These are phyloP conservation scores for Cystofilobasidium macerans DNA, from an alignment of 768 basidiomycete species.

Conservation along the genomic window DNA sequence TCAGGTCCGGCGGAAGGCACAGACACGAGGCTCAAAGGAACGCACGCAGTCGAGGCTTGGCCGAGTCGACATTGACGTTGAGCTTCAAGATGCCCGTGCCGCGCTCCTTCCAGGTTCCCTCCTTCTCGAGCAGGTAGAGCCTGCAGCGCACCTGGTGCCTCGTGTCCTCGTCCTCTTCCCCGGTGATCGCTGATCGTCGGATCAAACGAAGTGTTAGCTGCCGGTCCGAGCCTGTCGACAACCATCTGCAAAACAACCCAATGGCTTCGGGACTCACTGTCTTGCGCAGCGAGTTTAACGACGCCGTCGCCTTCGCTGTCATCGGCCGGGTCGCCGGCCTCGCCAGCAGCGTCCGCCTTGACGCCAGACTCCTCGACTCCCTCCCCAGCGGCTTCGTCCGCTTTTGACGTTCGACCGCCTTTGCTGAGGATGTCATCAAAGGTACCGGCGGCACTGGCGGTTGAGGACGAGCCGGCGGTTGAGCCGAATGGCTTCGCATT, in stretches of 20 bases:
- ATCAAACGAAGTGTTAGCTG: neutral
- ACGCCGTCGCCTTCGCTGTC: neutral
- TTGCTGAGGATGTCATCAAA: constrained; percentile 19
- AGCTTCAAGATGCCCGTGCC: constrained; percentile 38
- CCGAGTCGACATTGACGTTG: constrained; percentile 35
- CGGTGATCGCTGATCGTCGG: constrained; percentile 34
- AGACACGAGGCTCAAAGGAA: neutral
- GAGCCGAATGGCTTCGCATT: constrained; percentile 20
- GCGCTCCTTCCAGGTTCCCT: constrained; percentile 39
- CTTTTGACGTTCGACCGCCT: constrained; percentile 20
- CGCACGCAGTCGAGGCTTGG: constrained; percentile 37
- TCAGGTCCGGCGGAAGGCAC: neutral
- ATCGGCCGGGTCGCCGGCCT: neutral
- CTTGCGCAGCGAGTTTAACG: constrained; percentile 36
- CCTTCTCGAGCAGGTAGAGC: constrained; percentile 37
- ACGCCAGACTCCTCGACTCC: neutral
- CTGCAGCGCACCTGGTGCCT: constrained; percentile 37
- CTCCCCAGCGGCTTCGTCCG: constrained; percentile 27
- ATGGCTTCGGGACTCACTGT: constrained; percentile 31
- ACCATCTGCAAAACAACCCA: no score
- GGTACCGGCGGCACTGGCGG: neutral
- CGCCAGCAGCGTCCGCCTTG: neutral
- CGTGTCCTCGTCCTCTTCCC: constrained; percentile 41
- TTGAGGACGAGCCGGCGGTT: neutral
- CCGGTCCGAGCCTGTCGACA: no score